These are phyloP conservation scores for Yamadazyma philogaea DNA, from an alignment of 805 yeast species.

Conservation along the genomic window DNA sequence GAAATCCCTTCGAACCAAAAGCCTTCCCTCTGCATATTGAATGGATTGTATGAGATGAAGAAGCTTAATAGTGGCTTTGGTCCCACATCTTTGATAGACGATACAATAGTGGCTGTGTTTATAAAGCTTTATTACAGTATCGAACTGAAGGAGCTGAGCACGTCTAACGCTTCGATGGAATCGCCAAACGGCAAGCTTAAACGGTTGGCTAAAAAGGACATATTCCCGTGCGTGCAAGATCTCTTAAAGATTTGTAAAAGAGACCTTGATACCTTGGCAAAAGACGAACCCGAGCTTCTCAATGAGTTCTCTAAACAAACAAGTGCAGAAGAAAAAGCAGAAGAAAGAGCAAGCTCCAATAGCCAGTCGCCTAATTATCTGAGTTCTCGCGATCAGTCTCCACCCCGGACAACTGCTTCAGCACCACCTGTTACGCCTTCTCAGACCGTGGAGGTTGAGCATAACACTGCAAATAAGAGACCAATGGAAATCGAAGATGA, in stretches of 20 bases:
- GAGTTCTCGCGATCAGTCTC: no score
- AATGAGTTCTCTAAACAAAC: constrained; percentile 21
- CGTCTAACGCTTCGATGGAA: constrained; percentile 13
- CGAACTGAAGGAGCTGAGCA: not conserved
- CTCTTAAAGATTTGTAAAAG: constrained; percentile 27
- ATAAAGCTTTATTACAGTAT: constrained; percentile 41
- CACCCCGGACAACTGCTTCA: not conserved
- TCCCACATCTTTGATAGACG: constrained; percentile 72
- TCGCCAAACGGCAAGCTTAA: constrained; percentile 32
- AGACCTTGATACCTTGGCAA: constrained; percentile 29
- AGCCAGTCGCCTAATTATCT: no score
- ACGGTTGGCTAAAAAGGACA: constrained; percentile 40
- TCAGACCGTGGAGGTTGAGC: not conserved
- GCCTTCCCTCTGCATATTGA: constrained; percentile 42
- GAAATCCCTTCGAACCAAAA: constrained; percentile 38
- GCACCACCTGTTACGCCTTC: not conserved
- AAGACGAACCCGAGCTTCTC: constrained; percentile 29
- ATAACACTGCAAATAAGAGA: not conserved
- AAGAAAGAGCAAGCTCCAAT: no score
- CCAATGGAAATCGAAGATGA: not conserved
- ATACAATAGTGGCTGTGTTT: constrained; percentile 61
- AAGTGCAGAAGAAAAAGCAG: not conserved
- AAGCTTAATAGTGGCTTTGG: constrained; percentile 79
- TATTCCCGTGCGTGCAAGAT: constrained; percentile 40
- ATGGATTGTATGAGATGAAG: constrained; percentile 54